Percentiles rank a stretch among this genome's conserved stretches.
Evolutionary conservation across 1,139 yeast species (phyloP).

Genomic region (Pichia sp.): DNA sequence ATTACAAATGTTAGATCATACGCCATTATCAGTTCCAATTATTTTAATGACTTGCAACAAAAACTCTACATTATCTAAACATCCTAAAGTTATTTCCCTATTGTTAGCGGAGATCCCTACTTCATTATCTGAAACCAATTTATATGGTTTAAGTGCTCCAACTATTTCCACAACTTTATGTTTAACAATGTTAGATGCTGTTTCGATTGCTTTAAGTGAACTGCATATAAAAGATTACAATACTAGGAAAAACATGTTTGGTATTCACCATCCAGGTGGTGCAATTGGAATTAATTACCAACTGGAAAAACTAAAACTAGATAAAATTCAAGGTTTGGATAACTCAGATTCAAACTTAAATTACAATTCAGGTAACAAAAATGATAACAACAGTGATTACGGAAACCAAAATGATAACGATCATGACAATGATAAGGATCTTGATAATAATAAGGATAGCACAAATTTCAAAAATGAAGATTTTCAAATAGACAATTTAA

Average conservation of each 20-base stretch:
- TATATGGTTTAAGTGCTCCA: constrained; percentile 87
- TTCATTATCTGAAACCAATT: constrained; percentile 48
- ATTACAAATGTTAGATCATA: constrained; percentile 50
- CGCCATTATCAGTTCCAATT: constrained; percentile 47
- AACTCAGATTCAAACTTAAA: no score
- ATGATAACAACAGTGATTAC: no score
- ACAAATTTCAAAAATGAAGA: not conserved
- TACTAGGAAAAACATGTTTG: constrained; percentile 51
- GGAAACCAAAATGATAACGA: not conserved
- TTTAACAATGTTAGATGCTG: constrained; percentile 71
- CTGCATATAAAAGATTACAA: constrained; percentile 51
- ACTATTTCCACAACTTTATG: constrained; percentile 78
- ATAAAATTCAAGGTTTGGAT: not conserved
- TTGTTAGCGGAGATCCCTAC: constrained; percentile 59
- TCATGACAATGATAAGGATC: not conserved
- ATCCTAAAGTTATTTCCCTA: constrained; percentile 43
- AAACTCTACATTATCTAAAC: constrained; percentile 40
- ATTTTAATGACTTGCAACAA: constrained; percentile 59
- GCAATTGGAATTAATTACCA: constrained; percentile 61
- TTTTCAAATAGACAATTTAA: constrained; percentile 14
- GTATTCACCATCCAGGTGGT: constrained; percentile 83
- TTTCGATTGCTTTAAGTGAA: constrained; percentile 67
- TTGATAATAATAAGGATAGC: not conserved
- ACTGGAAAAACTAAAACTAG: constrained; percentile 4
- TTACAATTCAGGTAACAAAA: no score